These are phyloP conservation scores for Nakazawaea siamensis DNA, from an alignment of 805 yeast genomes.

Conservation along the genomic window DNA sequence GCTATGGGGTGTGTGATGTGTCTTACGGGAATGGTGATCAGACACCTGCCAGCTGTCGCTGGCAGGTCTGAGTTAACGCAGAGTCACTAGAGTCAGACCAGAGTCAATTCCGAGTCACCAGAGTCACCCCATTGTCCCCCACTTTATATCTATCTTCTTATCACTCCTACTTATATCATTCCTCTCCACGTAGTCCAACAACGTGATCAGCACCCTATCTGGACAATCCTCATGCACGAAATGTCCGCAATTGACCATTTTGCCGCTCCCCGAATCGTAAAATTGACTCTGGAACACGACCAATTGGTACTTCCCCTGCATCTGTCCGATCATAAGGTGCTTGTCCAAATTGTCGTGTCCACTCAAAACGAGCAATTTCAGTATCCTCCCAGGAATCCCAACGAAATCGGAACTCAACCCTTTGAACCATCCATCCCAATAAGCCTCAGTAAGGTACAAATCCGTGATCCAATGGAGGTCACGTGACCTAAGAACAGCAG, in stretches of 20 bases:
- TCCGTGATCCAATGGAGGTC: constrained; percentile 55
- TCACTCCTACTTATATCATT: constrained; percentile 26
- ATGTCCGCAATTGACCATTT: constrained; percentile 64
- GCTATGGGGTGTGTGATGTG: too few relatives aligned
- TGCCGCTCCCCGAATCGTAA: constrained; percentile 17
- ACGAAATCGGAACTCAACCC: constrained; percentile 50
- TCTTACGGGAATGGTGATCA: too few relatives aligned
- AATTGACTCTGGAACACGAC: constrained; percentile 50
- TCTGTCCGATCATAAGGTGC: constrained; percentile 84
- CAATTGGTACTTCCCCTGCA: constrained; percentile 95
- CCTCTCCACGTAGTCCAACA: constrained; percentile 40
- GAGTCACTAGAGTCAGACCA: not conserved
- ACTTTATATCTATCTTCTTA: constrained; percentile 17
- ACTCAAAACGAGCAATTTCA: constrained; percentile 73
- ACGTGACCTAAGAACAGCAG: constrained; percentile 40
- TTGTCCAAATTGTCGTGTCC: constrained; percentile 88
- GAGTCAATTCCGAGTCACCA: not conserved
- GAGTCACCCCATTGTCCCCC: constrained; percentile 8
- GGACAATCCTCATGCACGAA: constrained; percentile 94
- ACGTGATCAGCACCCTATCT: constrained; percentile 48
- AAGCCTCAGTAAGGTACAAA: constrained; percentile 49
- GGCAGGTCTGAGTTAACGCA: too few relatives aligned
- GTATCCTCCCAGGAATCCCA: constrained; percentile 27
- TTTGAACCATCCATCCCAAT: constrained; percentile 80
- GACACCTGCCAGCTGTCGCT: too few relatives aligned